Evolutionary conservation across 768 basidiomycete species (phyloP).

Genomic region (Mrakia gelida): DNA sequence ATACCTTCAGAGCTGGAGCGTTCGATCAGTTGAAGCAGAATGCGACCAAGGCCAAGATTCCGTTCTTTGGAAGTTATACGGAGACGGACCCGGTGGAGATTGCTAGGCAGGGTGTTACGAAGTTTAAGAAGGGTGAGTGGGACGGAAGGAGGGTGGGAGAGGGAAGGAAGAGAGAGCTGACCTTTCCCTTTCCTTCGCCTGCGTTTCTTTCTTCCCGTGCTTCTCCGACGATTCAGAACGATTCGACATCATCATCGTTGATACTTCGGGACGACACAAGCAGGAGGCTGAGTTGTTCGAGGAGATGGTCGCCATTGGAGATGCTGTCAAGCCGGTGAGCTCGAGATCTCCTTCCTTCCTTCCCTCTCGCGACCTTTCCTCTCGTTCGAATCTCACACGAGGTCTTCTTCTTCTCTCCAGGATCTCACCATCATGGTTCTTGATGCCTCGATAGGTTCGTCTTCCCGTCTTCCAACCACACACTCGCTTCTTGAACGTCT

Average conservation of each 20-base stretch:
- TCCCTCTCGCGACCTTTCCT: too few species aligned
- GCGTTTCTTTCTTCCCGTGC: background rate
- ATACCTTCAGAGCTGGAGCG: conserved; percentile 98
- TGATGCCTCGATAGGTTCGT: conserved; percentile 82
- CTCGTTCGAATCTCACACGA: background rate
- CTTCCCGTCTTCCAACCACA: conserved; percentile 40
- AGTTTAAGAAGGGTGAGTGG: conserved; percentile 74
- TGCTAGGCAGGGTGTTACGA: conserved; percentile 86
- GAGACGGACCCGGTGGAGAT: conserved; percentile 97
- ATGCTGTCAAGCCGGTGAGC: conserved; percentile 75
- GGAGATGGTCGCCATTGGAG: conserved; percentile 96
- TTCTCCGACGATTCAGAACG: conserved; percentile 53
- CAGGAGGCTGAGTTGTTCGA: conserved; percentile 94
- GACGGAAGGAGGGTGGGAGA: background rate
- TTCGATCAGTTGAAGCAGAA: conserved; percentile 99
- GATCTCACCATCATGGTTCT: conserved; percentile 92
- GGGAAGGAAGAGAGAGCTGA: background rate
- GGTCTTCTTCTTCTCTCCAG: conserved; percentile 6
- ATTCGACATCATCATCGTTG: conserved; percentile 97
- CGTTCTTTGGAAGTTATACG: conserved; percentile 98
- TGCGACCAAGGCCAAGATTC: conserved; percentile 96
- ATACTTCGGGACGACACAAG: conserved; percentile 94
- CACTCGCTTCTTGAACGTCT: background rate
- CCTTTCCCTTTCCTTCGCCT: background rate
- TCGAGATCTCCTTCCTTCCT: background rate